A percentile compares a stretch with the other conserved stretches of the same genome.
phyloP scores from a whole-genome alignment of 2,329 filamentous ascomycete genomes.

The Pseudogymnoascus sp. region DNA sequence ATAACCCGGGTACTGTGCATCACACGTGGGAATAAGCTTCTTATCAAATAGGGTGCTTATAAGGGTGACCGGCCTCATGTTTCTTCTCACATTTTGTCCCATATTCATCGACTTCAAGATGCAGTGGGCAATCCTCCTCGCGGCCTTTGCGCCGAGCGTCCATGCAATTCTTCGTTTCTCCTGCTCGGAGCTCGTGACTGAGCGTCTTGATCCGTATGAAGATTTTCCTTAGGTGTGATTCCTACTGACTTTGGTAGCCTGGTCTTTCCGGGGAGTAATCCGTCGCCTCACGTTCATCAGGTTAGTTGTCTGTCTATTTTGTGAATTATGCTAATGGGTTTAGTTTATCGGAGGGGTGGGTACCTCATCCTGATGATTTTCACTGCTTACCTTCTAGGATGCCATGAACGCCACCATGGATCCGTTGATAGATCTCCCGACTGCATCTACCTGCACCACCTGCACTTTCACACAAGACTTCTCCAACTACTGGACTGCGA shows the following conservation, averaged over 20 bases:
- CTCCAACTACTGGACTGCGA: constrained; percentile 30
- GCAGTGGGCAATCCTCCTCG: constrained; percentile 10
- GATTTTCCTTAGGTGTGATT: not conserved
- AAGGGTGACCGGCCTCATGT: not conserved
- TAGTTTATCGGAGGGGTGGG: not conserved
- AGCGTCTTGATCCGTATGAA: constrained; percentile 16
- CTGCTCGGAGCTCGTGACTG: constrained; percentile 17
- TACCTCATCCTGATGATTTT: not conserved
- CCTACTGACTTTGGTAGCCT: constrained; percentile 6
- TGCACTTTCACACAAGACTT: constrained; percentile 30
- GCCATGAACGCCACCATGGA: constrained; percentile 35
- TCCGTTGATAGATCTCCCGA: constrained; percentile 20
- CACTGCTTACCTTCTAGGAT: constrained; percentile 19
- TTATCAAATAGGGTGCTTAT: not conserved
- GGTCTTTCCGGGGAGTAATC: constrained; percentile 13
- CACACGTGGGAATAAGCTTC: not conserved
- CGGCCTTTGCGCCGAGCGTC: constrained; percentile 10
- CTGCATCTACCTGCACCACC: constrained; percentile 26
- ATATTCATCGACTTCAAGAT: constrained; percentile 4
- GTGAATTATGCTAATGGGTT: not conserved
- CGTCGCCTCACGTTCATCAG: constrained; percentile 16
- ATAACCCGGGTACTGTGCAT: not conserved
- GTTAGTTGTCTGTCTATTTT: constrained; percentile 10
- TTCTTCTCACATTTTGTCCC: not conserved
- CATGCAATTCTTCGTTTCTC: constrained; percentile 14